A percentile compares a stretch with the other conserved stretches of the same genome.
phyloP scores from a whole-genome alignment of 257 asterid genomes.

The Thymus quinquecostatus region DNA sequence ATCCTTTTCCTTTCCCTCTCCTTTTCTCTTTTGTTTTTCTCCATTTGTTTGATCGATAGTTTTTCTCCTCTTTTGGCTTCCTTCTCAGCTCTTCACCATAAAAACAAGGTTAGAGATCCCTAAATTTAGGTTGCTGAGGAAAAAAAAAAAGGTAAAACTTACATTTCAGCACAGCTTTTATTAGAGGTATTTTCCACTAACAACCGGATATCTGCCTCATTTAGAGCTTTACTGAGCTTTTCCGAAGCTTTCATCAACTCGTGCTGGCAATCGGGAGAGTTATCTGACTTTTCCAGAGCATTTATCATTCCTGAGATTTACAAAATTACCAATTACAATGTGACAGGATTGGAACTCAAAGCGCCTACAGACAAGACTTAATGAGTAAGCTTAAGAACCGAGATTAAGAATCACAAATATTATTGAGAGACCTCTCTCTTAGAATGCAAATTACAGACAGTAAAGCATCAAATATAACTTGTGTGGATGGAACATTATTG shows the following conservation, averaged over 20 bases:
- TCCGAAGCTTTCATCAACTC: slow-evolving; percentile 75
- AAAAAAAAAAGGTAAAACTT: slow-evolving; percentile 39
- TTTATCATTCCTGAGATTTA: slow-evolving; percentile 65
- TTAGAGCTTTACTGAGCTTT: slow-evolving; percentile 64
- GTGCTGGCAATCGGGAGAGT: slow-evolving; percentile 45
- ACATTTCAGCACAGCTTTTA: slow-evolving; percentile 67
- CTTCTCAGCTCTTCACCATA: slow-evolving; percentile 75
- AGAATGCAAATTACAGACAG: slow-evolving; percentile 16
- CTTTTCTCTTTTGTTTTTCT: slow-evolving; percentile 70
- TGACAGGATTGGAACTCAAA: slow-evolving; percentile 1
- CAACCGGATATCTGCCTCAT: slow-evolving; percentile 72
- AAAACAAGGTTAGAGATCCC: slow-evolving; percentile 30
- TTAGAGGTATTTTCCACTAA: slow-evolving; percentile 51
- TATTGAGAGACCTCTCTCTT: not conserved
- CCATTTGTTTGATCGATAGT: slow-evolving; percentile 66
- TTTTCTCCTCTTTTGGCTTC: slow-evolving; percentile 59
- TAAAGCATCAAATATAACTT: not conserved
- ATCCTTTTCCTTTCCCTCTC: slow-evolving; percentile 78
- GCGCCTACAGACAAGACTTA: slow-evolving; percentile 14
- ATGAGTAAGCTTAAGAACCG: slow-evolving; percentile 1
- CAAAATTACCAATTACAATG: slow-evolving; percentile 25
- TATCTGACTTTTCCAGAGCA: slow-evolving; percentile 57
- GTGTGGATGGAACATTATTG: not conserved
- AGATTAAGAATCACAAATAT: not conserved
- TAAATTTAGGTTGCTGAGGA: slow-evolving; percentile 23